Conservation (phyloP, 805 yeast species). For the Zygosaccharomyces bailii region DNA sequence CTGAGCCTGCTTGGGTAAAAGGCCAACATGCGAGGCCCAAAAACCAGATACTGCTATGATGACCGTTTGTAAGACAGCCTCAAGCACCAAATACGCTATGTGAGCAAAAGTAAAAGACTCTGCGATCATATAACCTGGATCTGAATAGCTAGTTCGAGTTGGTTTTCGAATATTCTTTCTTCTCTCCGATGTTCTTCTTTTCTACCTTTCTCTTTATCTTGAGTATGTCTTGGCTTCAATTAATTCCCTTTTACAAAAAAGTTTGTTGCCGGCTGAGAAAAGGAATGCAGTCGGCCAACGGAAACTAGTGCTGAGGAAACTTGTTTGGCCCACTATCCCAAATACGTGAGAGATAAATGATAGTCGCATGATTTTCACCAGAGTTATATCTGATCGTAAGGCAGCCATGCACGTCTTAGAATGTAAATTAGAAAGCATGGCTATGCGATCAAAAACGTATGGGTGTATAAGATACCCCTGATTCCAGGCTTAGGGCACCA, state of each 20-base stretch:
- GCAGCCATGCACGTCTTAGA: background rate
- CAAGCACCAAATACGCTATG: conserved; percentile 66
- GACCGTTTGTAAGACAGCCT: conserved; percentile 89
- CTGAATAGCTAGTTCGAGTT: background rate
- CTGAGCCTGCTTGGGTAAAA: conserved; percentile 70
- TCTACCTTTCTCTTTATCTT: background rate
- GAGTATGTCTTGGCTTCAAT: background rate
- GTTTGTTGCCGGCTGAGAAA: background rate
- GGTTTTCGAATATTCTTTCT: background rate
- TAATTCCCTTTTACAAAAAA: background rate
- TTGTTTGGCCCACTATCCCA: background rate
- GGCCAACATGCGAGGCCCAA: conserved; percentile 70
- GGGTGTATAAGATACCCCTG: background rate
- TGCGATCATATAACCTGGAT: conserved; percentile 2
- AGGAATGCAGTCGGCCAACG: background rate
- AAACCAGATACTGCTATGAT: conserved; percentile 83
- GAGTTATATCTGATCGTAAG: background rate
- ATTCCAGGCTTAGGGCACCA: background rate
- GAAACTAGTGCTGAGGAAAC: background rate
- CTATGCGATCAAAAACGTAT: background rate
- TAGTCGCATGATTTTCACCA: too few species aligned
- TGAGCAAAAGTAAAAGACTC: conserved; percentile 32
- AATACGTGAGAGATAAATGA: too few species aligned
- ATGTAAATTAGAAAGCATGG: background rate
- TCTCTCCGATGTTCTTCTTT: background rate